A percentile compares a stretch with the other conserved stretches of the same genome.
These are phyloP conservation scores for Eremothecium coryli DNA, from an alignment of 1,139 yeast species.

Conservation along the genomic window DNA sequence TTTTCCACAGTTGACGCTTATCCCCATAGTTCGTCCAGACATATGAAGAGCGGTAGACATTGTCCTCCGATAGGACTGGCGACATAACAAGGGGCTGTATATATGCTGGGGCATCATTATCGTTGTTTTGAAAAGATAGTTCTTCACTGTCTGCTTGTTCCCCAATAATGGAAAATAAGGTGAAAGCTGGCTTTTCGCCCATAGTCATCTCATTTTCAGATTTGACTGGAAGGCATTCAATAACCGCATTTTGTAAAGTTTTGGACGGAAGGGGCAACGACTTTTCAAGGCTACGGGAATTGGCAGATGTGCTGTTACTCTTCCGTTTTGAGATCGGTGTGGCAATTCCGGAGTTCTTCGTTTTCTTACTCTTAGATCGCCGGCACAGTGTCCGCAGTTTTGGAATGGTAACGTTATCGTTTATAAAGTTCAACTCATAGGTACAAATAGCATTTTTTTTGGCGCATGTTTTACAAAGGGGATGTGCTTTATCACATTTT, in stretches of 20 bases:
- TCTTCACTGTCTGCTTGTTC: background rate
- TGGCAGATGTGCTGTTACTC: conserved; percentile 1
- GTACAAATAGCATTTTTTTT: conserved; percentile 13
- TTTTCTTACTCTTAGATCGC: background rate
- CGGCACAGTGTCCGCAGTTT: conserved; percentile 1
- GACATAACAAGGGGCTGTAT: no score
- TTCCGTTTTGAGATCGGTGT: conserved; percentile 1
- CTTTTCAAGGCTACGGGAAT: background rate
- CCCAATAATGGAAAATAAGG: background rate
- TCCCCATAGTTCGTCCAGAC: background rate
- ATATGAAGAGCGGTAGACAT: background rate
- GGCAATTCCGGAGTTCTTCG: background rate
- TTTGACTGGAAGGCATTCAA: background rate
- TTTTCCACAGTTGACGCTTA: no score
- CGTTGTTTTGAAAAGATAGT: conserved; percentile 3
- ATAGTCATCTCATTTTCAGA: background rate
- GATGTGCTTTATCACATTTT: conserved; percentile 10
- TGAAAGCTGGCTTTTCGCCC: background rate
- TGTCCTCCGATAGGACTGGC: background rate
- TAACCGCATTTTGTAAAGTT: background rate
- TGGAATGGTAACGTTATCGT: conserved; percentile 5
- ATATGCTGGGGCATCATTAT: conserved; percentile 5
- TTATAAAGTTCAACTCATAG: conserved; percentile 9
- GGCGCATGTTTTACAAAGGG: conserved; percentile 12
- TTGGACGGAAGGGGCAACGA: background rate